Evolutionary conservation across 139 green algal species (phyloP).

Genomic region (Medakamo hakoo): DNA sequence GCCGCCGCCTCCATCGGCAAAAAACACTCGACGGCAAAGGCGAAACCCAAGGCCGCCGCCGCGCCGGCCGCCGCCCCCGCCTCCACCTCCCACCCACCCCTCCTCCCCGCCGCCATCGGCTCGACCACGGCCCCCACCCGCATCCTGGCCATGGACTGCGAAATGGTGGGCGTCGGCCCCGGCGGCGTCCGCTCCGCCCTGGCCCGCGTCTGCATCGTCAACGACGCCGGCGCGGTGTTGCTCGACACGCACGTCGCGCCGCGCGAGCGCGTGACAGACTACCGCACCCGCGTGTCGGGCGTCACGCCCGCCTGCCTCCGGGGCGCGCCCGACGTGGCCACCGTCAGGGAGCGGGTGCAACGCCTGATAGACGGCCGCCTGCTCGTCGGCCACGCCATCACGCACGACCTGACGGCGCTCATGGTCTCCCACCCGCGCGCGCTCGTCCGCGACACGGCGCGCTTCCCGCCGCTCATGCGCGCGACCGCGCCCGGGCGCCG

Average conservation of each 20-base stretch:
- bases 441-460: slow-evolving; percentile 47
- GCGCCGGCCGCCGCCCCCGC: neutral
- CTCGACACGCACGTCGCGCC: slow-evolving; percentile 53
- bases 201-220: slow-evolving; percentile 57
- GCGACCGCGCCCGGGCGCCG: slow-evolving; percentile 9
- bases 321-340: slow-evolving; percentile 22
- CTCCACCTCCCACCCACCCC: slow-evolving; percentile 1
- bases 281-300: slow-evolving; percentile 29
- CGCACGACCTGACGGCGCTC: slow-evolving; percentile 72
- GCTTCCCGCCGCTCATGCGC: slow-evolving; percentile 57
- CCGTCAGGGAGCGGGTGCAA: slow-evolving; percentile 38
- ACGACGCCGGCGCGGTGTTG: slow-evolving; percentile 55
- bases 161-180: slow-evolving; percentile 86
- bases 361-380: slow-evolving; percentile 42
- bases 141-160: slow-evolving; percentile 82
- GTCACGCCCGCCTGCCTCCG: slow-evolving; percentile 18
- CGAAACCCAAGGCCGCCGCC: neutral
- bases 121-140: neutral
- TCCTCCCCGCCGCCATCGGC: neutral
- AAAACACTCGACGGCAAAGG: neutral
- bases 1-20: slow-evolving; percentile 4
- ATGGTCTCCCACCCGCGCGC: slow-evolving; percentile 57
- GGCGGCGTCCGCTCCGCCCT: slow-evolving; percentile 36
- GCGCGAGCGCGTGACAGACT: slow-evolving; percentile 65
- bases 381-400: slow-evolving; percentile 71